Percentiles rank a stretch among this genome's conserved stretches.
These are phyloP conservation scores for Marasmius tenuissimus DNA, from an alignment of 1,284 basidiomycete genomes.

Conservation along the genomic window DNA sequence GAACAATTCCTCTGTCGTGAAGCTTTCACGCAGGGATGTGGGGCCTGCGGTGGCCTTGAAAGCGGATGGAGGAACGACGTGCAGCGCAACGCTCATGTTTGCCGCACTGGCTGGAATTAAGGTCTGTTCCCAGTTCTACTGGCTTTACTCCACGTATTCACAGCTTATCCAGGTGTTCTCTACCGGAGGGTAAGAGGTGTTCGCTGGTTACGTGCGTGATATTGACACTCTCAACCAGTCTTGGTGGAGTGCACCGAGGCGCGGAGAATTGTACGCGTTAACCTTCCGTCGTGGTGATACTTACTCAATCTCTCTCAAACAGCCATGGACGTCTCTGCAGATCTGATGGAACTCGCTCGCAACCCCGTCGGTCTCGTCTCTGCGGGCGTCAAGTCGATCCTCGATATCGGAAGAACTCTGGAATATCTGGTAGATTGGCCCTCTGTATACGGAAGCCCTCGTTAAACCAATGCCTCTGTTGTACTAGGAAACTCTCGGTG, in stretches of 20 bases:
- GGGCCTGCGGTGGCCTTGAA: slow-evolving; percentile 71
- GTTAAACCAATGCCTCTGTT: slow-evolving; percentile 4
- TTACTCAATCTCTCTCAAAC: slow-evolving; percentile 9
- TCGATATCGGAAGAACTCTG: slow-evolving; percentile 92
- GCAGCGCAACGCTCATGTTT: slow-evolving; percentile 85
- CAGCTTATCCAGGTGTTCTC: slow-evolving; percentile 61
- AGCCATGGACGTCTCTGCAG: slow-evolving; percentile 97
- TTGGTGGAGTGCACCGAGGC: slow-evolving; percentile 93
- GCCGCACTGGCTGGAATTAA: slow-evolving; percentile 84
- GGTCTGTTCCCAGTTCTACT: slow-evolving; percentile 32
- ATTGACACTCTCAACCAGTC: slow-evolving; percentile 34
- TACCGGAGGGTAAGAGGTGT: slow-evolving; percentile 66
- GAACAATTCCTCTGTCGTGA: slow-evolving; percentile 50
- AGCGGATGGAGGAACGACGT: slow-evolving; percentile 82
- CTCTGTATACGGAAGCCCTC: neutral
- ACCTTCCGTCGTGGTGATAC: slow-evolving; percentile 1
- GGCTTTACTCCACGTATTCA: neutral
- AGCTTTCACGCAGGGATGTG: slow-evolving; percentile 89
- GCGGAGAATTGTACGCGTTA: slow-evolving; percentile 74
- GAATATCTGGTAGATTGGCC: slow-evolving; percentile 79
- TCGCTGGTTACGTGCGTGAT: neutral
- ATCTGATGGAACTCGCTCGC: slow-evolving; percentile 80
- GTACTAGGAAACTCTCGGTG: slow-evolving; percentile 89
- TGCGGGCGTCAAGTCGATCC: slow-evolving; percentile 93
- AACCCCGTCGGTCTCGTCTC: slow-evolving; percentile 91